A percentile compares a stretch with the other conserved stretches of the same genome.
phyloP scores from a whole-genome alignment of 140 eudicot species.

The Stevia rebaudiana region DNA sequence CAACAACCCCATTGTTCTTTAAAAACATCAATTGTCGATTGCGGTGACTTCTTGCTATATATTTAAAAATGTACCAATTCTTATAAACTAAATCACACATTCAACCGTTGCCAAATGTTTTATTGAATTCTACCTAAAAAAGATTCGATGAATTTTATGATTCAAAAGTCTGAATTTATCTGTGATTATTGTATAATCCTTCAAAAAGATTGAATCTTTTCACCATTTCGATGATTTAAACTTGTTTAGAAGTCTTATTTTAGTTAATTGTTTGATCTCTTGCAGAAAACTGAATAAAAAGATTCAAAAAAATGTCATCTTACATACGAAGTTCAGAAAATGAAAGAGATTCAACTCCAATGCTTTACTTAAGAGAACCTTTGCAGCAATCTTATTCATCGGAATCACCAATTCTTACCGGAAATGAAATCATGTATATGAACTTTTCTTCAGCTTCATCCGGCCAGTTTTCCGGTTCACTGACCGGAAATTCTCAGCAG shows the following conservation, averaged over 20 bases:
- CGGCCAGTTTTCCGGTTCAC: slow-evolving; percentile 40
- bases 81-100: not conserved
- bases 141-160: not conserved
- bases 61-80: too few species aligned
- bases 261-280: not conserved
- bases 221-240: not conserved
- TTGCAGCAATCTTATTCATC: slow-evolving; percentile 42
- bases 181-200: slow-evolving; percentile 1
- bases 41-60: not conserved
- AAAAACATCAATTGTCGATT: not conserved
- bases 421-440: slow-evolving; percentile 54
- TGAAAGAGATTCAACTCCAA: slow-evolving; percentile 45
- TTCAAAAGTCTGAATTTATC: not conserved
- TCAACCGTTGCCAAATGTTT: not conserved
- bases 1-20: not conserved
- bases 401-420: slow-evolving; percentile 40
- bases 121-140: slow-evolving; percentile 7
- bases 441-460: slow-evolving; percentile 47
- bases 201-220: slow-evolving; percentile 5
- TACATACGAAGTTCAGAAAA: slow-evolving; percentile 49
- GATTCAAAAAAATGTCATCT: slow-evolving; percentile 47
- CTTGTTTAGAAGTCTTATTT: not conserved
- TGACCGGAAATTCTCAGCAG: slow-evolving; percentile 40
- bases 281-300: slow-evolving; percentile 26
- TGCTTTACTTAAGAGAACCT: slow-evolving; percentile 48